Evolutionary conservation across 2,329 filamentous ascomycete species (phyloP), one percentile per base, ranked within the genome.

Genomic region (Epichloe uncinata): DNA sequence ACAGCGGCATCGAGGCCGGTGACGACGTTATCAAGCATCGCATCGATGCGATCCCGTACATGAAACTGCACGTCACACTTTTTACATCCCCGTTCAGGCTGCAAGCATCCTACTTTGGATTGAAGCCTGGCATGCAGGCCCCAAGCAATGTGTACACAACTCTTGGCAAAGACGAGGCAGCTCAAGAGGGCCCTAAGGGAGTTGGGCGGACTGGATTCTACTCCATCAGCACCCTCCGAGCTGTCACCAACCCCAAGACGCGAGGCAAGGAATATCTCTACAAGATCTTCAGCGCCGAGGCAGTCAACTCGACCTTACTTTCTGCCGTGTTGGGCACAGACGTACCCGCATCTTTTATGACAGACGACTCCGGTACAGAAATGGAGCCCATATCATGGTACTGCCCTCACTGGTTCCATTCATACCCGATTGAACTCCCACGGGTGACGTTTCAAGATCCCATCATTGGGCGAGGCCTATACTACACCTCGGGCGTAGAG

Each of bases 371-470:
- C 2, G 52, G 61, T 3, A 66, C 71, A 0, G 51, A 52, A 2
- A 61, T 66, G 15, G 64, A 68, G 18, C 68, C 73, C 18, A 76
- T 95, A 33, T 82, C 83, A 13, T 95, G 89, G 89, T 82, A 82
- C 54, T 73, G 88, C 56, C 77, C 87, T 13, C 82, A 89, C 54
- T 70, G 79, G 36, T 97, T 94, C 79, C 67, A 91, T 56, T 82
- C 85, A 0, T 98, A 97, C 64, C 93, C 93, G 0, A 82, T 87
- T 54, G 79, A 88, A 57, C 78, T 82, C n/a, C 91, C 91, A 0
- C 78, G 89, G 0, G 81, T 89, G 0, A 90, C 85, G 0, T 98
- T 97, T 64, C 88, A 96, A 57, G 84, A 93, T 53, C 78, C 84
- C 3, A 71, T 82, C 54, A 63, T 96, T 3, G 81, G 79, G 5